These are phyloP conservation scores for Saccharomycopsis sp. DNA, from an alignment of 805 yeast species.

Conservation along the genomic window DNA sequence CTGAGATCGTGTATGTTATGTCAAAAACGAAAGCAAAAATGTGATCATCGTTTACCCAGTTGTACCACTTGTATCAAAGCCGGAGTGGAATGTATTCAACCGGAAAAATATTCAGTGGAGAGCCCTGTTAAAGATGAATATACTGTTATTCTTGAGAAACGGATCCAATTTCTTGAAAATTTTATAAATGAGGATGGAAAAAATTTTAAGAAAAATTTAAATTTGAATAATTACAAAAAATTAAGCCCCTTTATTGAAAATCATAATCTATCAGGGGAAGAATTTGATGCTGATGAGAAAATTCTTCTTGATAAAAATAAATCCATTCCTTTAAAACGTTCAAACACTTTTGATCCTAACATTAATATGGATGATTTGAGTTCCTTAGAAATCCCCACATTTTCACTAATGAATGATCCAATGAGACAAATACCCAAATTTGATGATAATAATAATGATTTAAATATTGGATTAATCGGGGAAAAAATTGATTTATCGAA, in stretches of 20 bases:
- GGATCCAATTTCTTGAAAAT: constrained; percentile 41
- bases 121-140: constrained; percentile 44
- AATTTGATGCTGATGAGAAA: neutral
- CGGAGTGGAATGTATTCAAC: constrained; percentile 51
- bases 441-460: neutral
- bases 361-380: neutral
- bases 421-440: constrained; percentile 17
- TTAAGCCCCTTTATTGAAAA: constrained; percentile 25
- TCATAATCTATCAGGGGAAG: constrained; percentile 1
- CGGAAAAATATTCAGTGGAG: constrained; percentile 42
- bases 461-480: neutral
- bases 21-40: constrained; percentile 49
- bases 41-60: constrained; percentile 55
- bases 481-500: constrained; percentile 26
- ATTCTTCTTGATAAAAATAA: neutral
- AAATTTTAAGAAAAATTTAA: constrained; percentile 20
- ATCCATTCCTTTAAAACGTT: constrained; percentile 1
- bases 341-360: constrained; percentile 16
- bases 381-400: constrained; percentile 16
- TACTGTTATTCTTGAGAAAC: constrained; percentile 44
- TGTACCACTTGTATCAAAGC: constrained; percentile 61
- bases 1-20: constrained; percentile 48
- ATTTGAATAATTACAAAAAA: constrained; percentile 27
- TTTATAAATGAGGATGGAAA: constrained; percentile 27
- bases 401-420: constrained; percentile 18